A percentile compares a stretch with the other conserved stretches of the same genome.
These are phyloP conservation scores for Nakazawaea ernobii DNA, from an alignment of 805 yeast species.

Conservation along the genomic window DNA sequence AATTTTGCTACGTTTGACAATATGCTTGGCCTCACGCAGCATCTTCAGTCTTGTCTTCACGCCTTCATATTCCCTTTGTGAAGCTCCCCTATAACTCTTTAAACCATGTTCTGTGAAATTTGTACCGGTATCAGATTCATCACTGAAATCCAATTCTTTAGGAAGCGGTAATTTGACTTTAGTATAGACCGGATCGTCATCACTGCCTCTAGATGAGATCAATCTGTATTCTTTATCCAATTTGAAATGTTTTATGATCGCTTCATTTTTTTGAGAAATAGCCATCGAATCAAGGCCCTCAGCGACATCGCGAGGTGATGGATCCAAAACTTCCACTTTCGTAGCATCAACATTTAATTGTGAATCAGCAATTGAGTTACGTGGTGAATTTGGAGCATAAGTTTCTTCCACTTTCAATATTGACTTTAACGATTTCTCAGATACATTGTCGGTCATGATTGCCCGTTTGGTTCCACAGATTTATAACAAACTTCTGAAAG, in stretches of 20 bases:
- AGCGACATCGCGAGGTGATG: background rate
- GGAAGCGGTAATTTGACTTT: conserved; percentile 8
- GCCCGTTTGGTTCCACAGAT: no score
- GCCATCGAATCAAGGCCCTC: background rate
- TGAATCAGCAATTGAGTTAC: background rate
- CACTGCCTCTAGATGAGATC: background rate
- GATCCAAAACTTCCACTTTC: background rate
- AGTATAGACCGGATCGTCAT: conserved; percentile 6
- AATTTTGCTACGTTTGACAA: conserved; percentile 2
- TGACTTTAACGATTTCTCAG: background rate
- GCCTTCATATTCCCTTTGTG: background rate
- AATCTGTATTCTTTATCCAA: conserved; percentile 2
- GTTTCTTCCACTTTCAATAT: no score
- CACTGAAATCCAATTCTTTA: conserved; percentile 6
- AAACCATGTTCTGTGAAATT: background rate
- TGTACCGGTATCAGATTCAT: background rate
- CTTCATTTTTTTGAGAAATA: conserved; percentile 1
- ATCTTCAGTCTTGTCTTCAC: background rate
- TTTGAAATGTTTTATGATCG: conserved; percentile 1
- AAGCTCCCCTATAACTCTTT: background rate
- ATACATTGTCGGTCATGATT: background rate
- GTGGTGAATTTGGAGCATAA: background rate
- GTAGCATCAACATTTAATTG: background rate
- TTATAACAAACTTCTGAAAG: no score
- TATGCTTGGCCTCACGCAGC: background rate